Evolutionary conservation across 208 protist species (phyloP), one percentile per base, ranked within the genome.

Genomic region (Wallacemonas sp.): DNA sequence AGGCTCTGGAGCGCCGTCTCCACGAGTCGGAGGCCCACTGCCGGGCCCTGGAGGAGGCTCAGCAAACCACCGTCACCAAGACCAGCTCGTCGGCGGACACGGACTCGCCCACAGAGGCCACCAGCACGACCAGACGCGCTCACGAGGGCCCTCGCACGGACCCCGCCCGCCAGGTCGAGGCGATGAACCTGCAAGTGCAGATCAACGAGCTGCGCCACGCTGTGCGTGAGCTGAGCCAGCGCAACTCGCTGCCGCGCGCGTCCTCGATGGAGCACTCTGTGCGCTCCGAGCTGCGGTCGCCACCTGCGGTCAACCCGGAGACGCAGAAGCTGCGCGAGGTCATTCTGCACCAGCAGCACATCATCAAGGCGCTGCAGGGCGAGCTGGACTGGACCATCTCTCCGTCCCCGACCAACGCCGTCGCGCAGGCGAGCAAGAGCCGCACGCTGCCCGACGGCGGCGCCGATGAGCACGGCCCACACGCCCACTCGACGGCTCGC

Each of bases 261-360:
- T 22, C 49, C 3, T 68, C 63, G 8, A 22, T 57, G 68, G 69
- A 12, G 22, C 45, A 18, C 23, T 59, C 50, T 29, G 12, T 18
- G 38, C 20, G 5, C 32, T 57, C 36, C 26, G 61, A 32, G 28
- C 50, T 36, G 39, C 62, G 38, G 45, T 49, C 25, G 48, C 65
- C 41, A 33, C 48, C 32, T 66, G 68, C 61, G 65, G n/a, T 59
- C 23, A 64, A 50, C 4, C 41, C 57, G 4, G 57, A 64, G 23
- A 25, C 78, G 52, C 49, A 65, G 32, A 71, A 72, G 44, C 74
- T 84, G 61, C 74, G 76, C 36, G 61, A 59, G 18, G 79, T 84
- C 18, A 81, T 84, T 49, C 46, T 74, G 7, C 74, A 78, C 23
- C 79, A 84, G 52, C 73, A 79, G 45, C 74, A 84, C 49, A 75